Conservation (phyloP, 768 basidiomycete species). For the Inosperma sp. region DNA sequence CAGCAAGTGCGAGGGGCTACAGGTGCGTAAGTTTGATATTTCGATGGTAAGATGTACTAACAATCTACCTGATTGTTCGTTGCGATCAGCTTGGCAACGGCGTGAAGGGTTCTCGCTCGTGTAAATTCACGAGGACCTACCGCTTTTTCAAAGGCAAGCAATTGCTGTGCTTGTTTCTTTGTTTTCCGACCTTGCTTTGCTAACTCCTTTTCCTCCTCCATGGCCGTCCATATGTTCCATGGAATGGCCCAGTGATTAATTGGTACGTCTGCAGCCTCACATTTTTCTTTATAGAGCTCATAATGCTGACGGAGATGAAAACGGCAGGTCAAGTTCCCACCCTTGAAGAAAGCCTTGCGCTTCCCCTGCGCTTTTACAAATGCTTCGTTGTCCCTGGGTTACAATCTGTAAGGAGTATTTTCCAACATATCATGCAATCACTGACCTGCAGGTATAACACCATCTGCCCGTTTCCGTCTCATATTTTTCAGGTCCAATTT, state of each 20-base stretch:
- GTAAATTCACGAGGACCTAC: slow-evolving; percentile 12
- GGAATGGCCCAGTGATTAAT: slow-evolving; percentile 13
- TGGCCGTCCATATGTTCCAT: slow-evolving; percentile 6
- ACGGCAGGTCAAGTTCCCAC: slow-evolving; percentile 11
- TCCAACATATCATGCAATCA: not conserved
- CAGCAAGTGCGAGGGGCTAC: slow-evolving; percentile 2
- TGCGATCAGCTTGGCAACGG: slow-evolving; percentile 12
- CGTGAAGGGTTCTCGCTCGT: slow-evolving; percentile 6
- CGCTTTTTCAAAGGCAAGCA: slow-evolving; percentile 5
- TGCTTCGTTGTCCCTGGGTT: slow-evolving; percentile 4
- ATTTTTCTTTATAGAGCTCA: slow-evolving; percentile 9
- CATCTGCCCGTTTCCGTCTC: slow-evolving; percentile 9
- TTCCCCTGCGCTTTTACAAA: slow-evolving; percentile 10
- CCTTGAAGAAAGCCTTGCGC: slow-evolving; percentile 14
- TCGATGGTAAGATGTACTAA: not conserved
- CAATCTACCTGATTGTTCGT: slow-evolving; percentile 15
- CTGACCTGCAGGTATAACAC: slow-evolving; percentile 13
- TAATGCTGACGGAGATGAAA: slow-evolving; percentile 12
- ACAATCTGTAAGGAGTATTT: slow-evolving; percentile 7
- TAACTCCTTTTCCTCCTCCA: slow-evolving; percentile 3
- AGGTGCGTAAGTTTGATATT: not conserved
- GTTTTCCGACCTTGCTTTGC: slow-evolving; percentile 4
- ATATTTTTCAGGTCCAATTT: slow-evolving; percentile 5
- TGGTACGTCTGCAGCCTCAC: slow-evolving; percentile 11
- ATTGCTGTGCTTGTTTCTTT: slow-evolving; percentile 7